Percentiles rank a stretch among this genome's conserved stretches.
phyloP scores from a whole-genome alignment of 441 rosid species.

The Arabidopsis hybrid region DNA sequence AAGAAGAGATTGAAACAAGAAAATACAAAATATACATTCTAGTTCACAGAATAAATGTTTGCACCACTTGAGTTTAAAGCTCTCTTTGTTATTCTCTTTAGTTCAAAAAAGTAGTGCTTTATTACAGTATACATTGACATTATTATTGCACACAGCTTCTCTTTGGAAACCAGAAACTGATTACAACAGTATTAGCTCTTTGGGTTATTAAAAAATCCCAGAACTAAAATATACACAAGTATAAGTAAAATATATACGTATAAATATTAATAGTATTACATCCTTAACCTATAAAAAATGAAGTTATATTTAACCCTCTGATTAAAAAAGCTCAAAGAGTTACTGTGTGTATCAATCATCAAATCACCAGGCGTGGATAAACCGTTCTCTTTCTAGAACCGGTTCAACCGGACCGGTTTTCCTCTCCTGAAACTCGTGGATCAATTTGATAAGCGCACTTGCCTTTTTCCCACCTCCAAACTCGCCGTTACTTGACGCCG shows the following conservation, averaged over 20 bases:
- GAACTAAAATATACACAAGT: conserved; percentile 32
- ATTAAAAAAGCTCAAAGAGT: conserved; percentile 49
- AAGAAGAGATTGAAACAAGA: conserved; percentile 22
- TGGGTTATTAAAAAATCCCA: conserved; percentile 35
- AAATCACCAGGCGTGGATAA: conserved; percentile 65
- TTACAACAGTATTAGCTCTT: conserved; percentile 31
- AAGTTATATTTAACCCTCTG: conserved; percentile 15
- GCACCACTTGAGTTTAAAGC: conserved; percentile 10
- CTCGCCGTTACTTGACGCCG: conserved; percentile 68
- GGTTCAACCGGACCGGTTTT: conserved; percentile 48
- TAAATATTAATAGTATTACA: background rate
- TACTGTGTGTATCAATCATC: conserved; percentile 26
- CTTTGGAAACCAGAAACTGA: conserved; percentile 31
- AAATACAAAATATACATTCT: conserved; percentile 7
- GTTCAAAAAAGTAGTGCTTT: background rate
- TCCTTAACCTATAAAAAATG: conserved; percentile 17
- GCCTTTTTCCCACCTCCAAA: conserved; percentile 78
- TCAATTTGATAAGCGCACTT: conserved; percentile 65
- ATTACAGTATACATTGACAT: conserved; percentile 2
- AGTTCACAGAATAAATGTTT: conserved; percentile 26
- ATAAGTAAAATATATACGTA: conserved; percentile 4
- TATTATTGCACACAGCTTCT: conserved; percentile 28
- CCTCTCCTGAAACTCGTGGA: conserved; percentile 69
- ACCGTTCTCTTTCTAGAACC: conserved; percentile 55
- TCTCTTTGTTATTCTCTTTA: conserved; percentile 18